Evolutionary conservation across 140 eudicot genomes (phyloP), one percentile per base, ranked within the genome.

Genomic region (Artemisia princeps): DNA sequence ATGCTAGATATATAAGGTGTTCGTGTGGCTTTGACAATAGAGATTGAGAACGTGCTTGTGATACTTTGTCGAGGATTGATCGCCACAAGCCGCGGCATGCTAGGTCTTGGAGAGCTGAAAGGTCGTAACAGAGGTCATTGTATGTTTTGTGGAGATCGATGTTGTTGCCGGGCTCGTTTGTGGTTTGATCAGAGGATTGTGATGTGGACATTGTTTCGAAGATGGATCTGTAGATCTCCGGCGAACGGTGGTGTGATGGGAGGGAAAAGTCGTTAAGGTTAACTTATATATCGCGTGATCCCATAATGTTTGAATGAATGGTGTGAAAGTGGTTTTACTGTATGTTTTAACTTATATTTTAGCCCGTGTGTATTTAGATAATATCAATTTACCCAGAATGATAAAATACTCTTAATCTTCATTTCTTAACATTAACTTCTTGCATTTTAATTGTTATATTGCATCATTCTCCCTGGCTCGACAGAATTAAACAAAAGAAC

Each of bases 31-130:
- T 77, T 51, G 84, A 24, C 61, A 84, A 83, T 55, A 78, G 88
- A 42, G 85, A 72, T 22, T 65, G 78, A 11, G 91, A 62, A 9
- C 94, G 95, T 20, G 99, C 81, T 44, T 71, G 83, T 3, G 79
- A 53, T 54, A 86, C 83, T 72, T 86, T 88, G 69, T 88, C 95
- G 71, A 94, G 84, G 63, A 94, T 75, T 2, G 94, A 71, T 11
- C 84, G 78, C 94, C 94, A 94, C 56, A 90, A 73, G 71, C 99
- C 99, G 12, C 95, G 88, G 42, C 69, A 60, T 14, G 99, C 94
- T 23, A 87, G 91, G 63, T 85, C 96, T 68, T 88, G 89, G 10
- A 88, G 82, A 1, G 84, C 66, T 28, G 92, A 70, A 48, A 94
- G 75, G 0, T 84, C 96, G 68, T 70, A 75, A 83, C 94, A 85